Evolutionary conservation across 2,329 filamentous ascomycete species (phyloP), one percentile per base, ranked within the genome.

Genomic region (Cryphonectria radicalis): DNA sequence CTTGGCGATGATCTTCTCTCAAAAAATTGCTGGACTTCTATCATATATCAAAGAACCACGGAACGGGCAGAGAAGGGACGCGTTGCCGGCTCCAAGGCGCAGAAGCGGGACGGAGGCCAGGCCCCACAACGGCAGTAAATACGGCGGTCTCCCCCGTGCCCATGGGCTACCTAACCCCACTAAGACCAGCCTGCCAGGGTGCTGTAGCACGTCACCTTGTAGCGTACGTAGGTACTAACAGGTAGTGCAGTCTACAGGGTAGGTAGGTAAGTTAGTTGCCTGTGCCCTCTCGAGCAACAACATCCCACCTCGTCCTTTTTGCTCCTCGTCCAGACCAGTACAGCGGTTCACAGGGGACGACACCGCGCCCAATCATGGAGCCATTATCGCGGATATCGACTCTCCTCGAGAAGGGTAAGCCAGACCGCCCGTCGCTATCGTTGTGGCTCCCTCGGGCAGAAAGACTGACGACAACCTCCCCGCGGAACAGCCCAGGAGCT

Each of bases 341-440:
- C 43, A 25, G 46, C 22, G 46, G 19, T 22, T n/a, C 46, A 53
- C 25, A n/a, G 57, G 19, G 57, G n/a, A 13, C 57, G 62, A 53
- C 32, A 32, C 35, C 17, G 55, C 37, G 22, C 63, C 43, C 32
- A 42, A 68, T 2, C 14, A 99, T 99, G 96, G 96, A 99, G 88
- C 97, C 95, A 32, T 94, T 98, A 80, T 94, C 95, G 75, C 90
- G 93, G 78, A 97, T 99, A 82, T 97, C 95, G 76, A 93, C 90
- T 80, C 89, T 98, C 83, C 91, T 99, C 81, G 96, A 98, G 86
- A 96, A 93, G 83, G 94, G 95, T 97, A 87, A 78, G 88, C 77
- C 59, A 14, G 17, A 35, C 35, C n/a, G 10, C n/a, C 10, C 60
- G 2, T 32, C 11, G 46, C 17, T 17, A 37, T n/a, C 32, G 7